Evolutionary conservation across 441 rosid genomes (phyloP).

Genomic region (Arabidopsis hybrid): DNA sequence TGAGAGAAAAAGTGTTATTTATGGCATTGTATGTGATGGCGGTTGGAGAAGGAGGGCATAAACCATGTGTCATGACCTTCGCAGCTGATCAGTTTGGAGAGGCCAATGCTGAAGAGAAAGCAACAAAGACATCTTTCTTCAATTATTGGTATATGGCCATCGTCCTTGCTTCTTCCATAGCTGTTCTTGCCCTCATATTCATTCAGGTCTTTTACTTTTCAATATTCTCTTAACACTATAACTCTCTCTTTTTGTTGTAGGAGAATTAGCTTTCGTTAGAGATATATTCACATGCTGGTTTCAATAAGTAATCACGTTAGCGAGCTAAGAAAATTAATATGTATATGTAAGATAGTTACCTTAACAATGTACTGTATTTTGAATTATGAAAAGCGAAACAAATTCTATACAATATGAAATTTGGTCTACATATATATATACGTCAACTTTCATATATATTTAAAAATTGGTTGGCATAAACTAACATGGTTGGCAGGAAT

Average conservation of each 20-base stretch:
- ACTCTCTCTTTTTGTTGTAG: background rate
- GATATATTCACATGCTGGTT: background rate
- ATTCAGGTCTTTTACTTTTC: conserved; percentile 58
- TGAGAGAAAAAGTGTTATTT: conserved; percentile 62
- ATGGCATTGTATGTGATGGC: conserved; percentile 70
- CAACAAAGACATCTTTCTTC: conserved; percentile 86
- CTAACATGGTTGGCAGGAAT: conserved; percentile 15
- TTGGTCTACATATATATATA: background rate
- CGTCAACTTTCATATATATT: background rate
- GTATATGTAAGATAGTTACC: background rate
- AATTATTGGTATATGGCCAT: conserved; percentile 86
- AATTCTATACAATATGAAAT: background rate
- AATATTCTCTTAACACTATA: background rate
- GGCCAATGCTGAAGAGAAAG: conserved; percentile 57
- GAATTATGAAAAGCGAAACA: background rate
- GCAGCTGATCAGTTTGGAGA: conserved; percentile 94
- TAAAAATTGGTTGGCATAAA: background rate
- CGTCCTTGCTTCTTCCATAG: conserved; percentile 61
- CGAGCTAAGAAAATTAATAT: background rate
- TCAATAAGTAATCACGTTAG: background rate
- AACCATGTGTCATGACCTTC: conserved; percentile 91
- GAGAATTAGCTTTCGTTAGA: background rate
- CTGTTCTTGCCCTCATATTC: conserved; percentile 61
- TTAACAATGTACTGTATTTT: background rate
- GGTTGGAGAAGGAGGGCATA: conserved; percentile 90